Percentiles rank a stretch among this genome's conserved stretches.
Conservation (phyloP, 768 basidiomycete genomes). For the Leccinellum albellum region DNA sequence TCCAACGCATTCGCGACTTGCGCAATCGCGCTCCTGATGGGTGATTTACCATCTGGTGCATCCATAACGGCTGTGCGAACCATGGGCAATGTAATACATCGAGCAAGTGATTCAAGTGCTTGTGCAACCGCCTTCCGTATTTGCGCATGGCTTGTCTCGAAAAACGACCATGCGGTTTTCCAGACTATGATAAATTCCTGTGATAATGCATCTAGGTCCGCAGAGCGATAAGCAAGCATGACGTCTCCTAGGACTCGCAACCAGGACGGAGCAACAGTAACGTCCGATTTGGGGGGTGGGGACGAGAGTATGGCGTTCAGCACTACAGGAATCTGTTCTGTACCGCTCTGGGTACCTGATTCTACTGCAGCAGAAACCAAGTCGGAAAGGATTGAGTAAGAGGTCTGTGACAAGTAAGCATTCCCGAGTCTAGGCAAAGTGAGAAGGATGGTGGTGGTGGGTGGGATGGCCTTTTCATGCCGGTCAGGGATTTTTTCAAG, state of each 20-base stretch:
- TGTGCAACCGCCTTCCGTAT: conserved; percentile 63
- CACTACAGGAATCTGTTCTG: conserved; percentile 55
- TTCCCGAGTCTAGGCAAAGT: conserved; percentile 83
- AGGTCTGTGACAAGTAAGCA: conserved; percentile 82
- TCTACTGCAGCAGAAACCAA: conserved; percentile 58
- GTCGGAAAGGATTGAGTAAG: conserved; percentile 83
- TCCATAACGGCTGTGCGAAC: conserved; percentile 52
- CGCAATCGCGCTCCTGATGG: conserved; percentile 58
- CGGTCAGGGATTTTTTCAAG: conserved; percentile 11
- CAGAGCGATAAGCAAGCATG: conserved; percentile 58
- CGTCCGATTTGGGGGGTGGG: conserved; percentile 66
- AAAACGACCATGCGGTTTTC: conserved; percentile 72
- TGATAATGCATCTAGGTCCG: conserved; percentile 48
- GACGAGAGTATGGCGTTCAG: conserved; percentile 67
- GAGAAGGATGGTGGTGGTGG: conserved; percentile 68
- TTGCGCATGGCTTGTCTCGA: conserved; percentile 62
- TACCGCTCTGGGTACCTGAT: conserved; percentile 46
- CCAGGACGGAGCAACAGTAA: conserved; percentile 72
- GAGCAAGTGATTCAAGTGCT: conserved; percentile 58
- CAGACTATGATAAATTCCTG: conserved; percentile 61
- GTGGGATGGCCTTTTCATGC: conserved; percentile 59
- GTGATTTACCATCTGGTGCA: conserved; percentile 42
- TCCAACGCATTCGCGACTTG: conserved; percentile 68
- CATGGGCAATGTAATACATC: conserved; percentile 67
- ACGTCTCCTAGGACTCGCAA: conserved; percentile 68